Conservation (phyloP, 2,329 filamentous ascomycete genomes). For the Pseudogymnoascus sp. region DNA sequence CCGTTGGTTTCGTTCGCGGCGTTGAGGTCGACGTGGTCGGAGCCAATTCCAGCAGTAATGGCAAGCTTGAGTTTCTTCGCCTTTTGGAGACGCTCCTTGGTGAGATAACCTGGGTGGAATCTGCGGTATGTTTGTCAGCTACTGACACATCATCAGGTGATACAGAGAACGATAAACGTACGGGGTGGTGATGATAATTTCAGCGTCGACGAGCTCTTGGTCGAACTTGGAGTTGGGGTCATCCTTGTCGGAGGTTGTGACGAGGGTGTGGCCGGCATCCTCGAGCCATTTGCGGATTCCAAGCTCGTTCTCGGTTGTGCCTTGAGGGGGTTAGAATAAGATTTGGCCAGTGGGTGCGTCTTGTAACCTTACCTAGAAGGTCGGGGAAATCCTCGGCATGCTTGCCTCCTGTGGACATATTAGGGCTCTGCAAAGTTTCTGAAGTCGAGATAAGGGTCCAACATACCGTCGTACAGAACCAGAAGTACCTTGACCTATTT, state of each 20-base stretch:
- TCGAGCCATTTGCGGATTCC: conserved; percentile 96
- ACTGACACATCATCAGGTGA: background rate
- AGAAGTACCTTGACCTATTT: conserved; percentile 86
- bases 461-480: conserved; percentile 81
- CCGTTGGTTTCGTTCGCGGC: conserved; percentile 98
- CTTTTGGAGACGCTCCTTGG: conserved; percentile 88
- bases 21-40: conserved; percentile 94
- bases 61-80: conserved; percentile 99
- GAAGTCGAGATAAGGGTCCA: conserved; percentile 5
- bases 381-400: conserved; percentile 79
- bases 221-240: conserved; percentile 89
- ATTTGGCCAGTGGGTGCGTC: background rate
- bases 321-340: conserved; percentile 42
- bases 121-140: conserved; percentile 36
- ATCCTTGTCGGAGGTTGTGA: conserved; percentile 98
- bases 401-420: conserved; percentile 54
- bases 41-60: conserved; percentile 94
- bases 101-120: conserved; percentile 98
- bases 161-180: conserved; percentile 36
- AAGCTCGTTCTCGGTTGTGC: conserved; percentile 97
- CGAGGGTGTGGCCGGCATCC: conserved; percentile 88
- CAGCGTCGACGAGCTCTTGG: conserved; percentile 89
- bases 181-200: conserved; percentile 99
- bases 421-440: conserved; percentile 1
- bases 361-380: conserved; percentile 37